Evolutionary conservation across 2,329 filamentous ascomycete species (phyloP), one percentile per base, ranked within the genome.

Genomic region (Xylariaceae sp.): DNA sequence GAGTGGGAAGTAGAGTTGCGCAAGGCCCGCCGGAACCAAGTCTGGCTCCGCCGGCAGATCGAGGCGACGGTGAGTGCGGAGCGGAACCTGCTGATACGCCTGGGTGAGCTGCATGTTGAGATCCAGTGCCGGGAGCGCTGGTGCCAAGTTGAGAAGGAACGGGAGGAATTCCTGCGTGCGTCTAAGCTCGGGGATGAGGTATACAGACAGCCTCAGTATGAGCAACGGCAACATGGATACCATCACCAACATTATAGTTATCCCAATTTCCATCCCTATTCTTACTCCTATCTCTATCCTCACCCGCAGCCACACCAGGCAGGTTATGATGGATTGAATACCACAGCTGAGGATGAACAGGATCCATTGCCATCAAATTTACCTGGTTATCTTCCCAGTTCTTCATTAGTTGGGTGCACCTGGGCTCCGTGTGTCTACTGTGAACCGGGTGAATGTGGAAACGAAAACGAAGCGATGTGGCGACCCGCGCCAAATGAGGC

Each of bases 31-130:
- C 81, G 79, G 55, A 69, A 77, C 32, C 63, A 77, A 4, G 66
- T 68, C 2, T 69, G 75, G 49, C 54, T 82, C 9, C 73, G 67
- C 40, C 68, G 67, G 44, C 75, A 74, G 52, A 72, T 84, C 26
- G 63, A 68, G n/a, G 71, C 77, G 36, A 75, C 72, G 0, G 73
- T 75, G 2, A 70, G 74, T 46, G 77, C 82, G 60, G 76, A 84
- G 60, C 73, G 69, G 47, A 59, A 69, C 13, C 74, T 82, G 6
- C 64, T 78, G 32, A 52, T 69, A 13, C 70, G 80, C 2, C 68
- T 84, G n/a, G 69, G 74, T 10, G 79, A 83, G 52, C 59, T 84
- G 11, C 71, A 75, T 27, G 66, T 77, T 13, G 79, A 84, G 64
- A 73, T 80, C 11, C 74, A 76, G 58, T 75, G 73, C 32, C 72